Evolutionary conservation across 2,329 filamentous ascomycete genomes (phyloP), one percentile per base, ranked within the genome.

Genomic region (Thermoascus crustaceus): DNA sequence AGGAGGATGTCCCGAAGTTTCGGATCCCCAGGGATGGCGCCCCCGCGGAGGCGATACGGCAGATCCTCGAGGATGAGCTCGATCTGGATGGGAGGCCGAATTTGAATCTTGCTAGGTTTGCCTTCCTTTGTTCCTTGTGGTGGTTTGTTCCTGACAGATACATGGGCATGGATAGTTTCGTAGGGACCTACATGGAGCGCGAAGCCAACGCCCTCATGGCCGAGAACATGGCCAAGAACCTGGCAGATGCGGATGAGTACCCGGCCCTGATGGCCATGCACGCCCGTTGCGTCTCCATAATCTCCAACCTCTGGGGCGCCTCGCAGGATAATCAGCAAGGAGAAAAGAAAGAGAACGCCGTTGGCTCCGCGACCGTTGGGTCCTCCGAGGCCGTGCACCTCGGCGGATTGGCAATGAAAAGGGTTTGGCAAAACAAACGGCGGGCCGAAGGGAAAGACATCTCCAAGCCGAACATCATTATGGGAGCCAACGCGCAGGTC

Each of bases 401-500:
- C 1, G 81, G 78, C 20, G 79, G 78, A 1, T 61, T 85, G 13
- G 80, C 80, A 3, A 83, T 85, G 80, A 84, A 84, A 64, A 68
- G 78, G n/a, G 67, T 76, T 13, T 85, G 80, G 81, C 78, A 84
- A 53, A 75, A 82, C 48, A 72, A 70, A 46, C 68, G 79, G 17
- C 64, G 60, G 37, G 68, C 64, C 0, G 70, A 69, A 23, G 78
- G 78, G 9, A 82, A 83, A 42, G 76, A 80, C 44, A 73, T 68
- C 1, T 66, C 59, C 1, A 75, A 72, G 20, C 81, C 81, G 1
- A 85, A 85, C 50, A 83, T 85, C 43, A 66, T 85, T 49, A 85
- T 85, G 80, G 80, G 79, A 1, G 69, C 76, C 16, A 84, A 83
- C 45, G 80, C 80, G 2, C 81, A 85, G 57, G 80, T 85, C 0